A percentile compares a stretch with the other conserved stretches of the same genome.
phyloP scores from a whole-genome alignment of 2,329 filamentous ascomycete species.

The Raffaelea deltoideospora region DNA sequence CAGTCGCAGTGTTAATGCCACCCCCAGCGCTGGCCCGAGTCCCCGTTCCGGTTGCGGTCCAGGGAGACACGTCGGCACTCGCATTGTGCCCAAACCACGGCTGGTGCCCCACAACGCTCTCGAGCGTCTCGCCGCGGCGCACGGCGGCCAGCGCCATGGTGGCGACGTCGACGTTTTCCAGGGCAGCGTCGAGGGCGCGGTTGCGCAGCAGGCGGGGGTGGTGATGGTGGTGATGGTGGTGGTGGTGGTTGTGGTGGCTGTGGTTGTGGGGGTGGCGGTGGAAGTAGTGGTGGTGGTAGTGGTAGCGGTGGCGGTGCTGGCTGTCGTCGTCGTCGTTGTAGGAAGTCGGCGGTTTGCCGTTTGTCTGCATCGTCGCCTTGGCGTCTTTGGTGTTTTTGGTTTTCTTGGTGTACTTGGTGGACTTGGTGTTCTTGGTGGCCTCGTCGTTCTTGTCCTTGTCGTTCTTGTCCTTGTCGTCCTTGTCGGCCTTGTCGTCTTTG shows the following conservation, averaged over 20 bases:
- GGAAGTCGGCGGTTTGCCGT: too few relatives aligned
- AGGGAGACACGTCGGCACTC: too few relatives aligned
- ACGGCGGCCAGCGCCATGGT: slow-evolving; percentile 29
- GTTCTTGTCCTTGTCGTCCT: slow-evolving; percentile 4
- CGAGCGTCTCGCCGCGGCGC: slow-evolving; percentile 25
- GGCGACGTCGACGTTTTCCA: slow-evolving; percentile 33
- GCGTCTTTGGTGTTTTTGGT: too few relatives aligned
- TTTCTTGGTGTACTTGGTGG: too few relatives aligned
- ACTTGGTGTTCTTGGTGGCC: too few relatives aligned
- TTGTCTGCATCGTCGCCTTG: too few relatives aligned
- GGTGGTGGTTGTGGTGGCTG: neutral
- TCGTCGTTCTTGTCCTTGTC: neutral
- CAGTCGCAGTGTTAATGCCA: too few relatives aligned
- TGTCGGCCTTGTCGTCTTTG: neutral
- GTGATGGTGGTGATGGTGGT: neutral
- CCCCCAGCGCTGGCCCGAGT: too few relatives aligned
- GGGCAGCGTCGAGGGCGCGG: slow-evolving; percentile 26
- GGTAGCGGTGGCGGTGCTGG: neutral
- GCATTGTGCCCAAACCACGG: slow-evolving; percentile 3
- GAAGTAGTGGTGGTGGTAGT: neutral
- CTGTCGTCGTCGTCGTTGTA: too few relatives aligned
- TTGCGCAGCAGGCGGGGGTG: slow-evolving; percentile 7
- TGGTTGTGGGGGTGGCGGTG: neutral
- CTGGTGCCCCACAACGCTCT: slow-evolving; percentile 15
- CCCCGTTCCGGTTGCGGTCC: too few relatives aligned